Base-by-base conservation (phyloP, 2,329 filamentous ascomycete genomes). In the Colletotrichum musae region DNA sequence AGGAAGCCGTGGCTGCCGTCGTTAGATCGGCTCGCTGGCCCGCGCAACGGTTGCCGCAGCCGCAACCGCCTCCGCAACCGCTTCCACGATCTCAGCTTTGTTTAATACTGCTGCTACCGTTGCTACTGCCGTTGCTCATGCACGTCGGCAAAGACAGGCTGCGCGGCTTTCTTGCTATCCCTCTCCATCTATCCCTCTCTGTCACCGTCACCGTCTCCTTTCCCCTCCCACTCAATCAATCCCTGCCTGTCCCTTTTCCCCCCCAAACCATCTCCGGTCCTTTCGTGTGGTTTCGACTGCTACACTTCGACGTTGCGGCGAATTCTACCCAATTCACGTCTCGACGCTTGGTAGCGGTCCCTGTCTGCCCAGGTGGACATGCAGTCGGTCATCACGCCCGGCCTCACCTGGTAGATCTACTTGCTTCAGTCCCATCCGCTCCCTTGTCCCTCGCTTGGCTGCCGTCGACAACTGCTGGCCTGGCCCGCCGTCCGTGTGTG, bases 41-140 rank as follows among this genome's bases (percentile, higher is more conserved):
- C 50, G 62, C 56, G 32, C 66, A 69, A 64, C 65, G 58, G 59
- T 48, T 58, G 50, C 50, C 32, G 43, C 50, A 66, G 62, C 66
- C 62, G 61, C 66, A 66, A 60, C 54, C 50, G 61, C 61, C 18
- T 53, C 39, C 54, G n/a, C 39, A 63, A 63, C 52, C 45, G 58
- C 59, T 21, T 13, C 21, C 48, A 9, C 21, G 4, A 12, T 13
- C 28, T 3, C 16, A 16, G 18, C 45, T 36, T 36, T 36, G 32
- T 36, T 36, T 36, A 36, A 36, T 24, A 24, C 21, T n/a, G 16
- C 45, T n/a, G 45, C 45, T 18, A 7, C 16, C 3, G 16, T 5
- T 18, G 16, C 45, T 16, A 16, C 16, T n/a, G 45, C 45, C 15
- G 6, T 47, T 47, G 32, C 32, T 36, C 32, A 36, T 43, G 41